Base-by-base conservation (phyloP, 2,329 filamentous ascomycete species). In the Clarireedia hainanense region DNA sequence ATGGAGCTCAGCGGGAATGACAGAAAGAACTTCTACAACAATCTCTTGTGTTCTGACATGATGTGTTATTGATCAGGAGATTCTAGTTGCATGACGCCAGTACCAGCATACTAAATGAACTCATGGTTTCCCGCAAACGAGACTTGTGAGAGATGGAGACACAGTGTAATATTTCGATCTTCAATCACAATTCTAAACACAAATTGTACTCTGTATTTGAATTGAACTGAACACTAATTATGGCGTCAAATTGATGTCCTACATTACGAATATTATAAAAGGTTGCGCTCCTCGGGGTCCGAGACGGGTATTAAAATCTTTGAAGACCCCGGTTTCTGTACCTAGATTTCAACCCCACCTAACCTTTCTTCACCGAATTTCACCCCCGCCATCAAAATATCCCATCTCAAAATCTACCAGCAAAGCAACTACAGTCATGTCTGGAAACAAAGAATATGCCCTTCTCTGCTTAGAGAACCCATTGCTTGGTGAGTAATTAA, bases 401-500 rank as follows among this genome's bases (percentile, higher is more conserved):
- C 30, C 49, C 51, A 49, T 55, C 42, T 52, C 57, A 57, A 62
- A 59, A 40, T 40, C 27, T n/a, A 46, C 23, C 17, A 56, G 27
- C 12, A 56, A 7, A 52, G 20, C 40, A 27, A 52, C n/a, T 30
- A 37, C n/a, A 69, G 50, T 10, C 7, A 95, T 95, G 89, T 80
- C 88, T 70, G 73, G 85, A 65, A 71, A 74, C 66, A 87, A 91
- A 76, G 86, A 91, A 74, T 97, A 87, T 77, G 80, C 89, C 74
- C 87, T 99, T 68, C 81, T 97, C 70, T 94, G 88, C 75, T 77
- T 99, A 68, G 94, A 96, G 86, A 99, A 99, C 76, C 94, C 94
- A 73, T 85, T 99, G 67, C 88, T 99, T 68, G 92, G 88, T 91
- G 76, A 65, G 80, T 74, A 7, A n/a, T 34, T 4, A 34, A 15